Base-by-base conservation (phyloP, 371 early-diverging fungal genomes). In the Lichtheimia hyalospora region DNA sequence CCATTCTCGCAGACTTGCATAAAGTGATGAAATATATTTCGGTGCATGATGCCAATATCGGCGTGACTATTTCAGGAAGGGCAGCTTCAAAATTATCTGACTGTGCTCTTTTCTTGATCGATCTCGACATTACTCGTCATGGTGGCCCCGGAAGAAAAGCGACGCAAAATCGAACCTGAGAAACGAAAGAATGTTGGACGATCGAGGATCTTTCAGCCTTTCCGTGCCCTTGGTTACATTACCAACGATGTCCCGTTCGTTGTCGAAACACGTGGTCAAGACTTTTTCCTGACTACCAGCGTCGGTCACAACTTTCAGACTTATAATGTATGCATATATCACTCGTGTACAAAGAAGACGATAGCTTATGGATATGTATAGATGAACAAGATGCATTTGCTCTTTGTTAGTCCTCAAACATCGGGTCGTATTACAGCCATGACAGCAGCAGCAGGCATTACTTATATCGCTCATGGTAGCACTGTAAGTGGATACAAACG, bases 211-310 rank as follows among this genome's bases (percentile, higher is more conserved):
- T 95, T 87, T 66, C 86, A 85, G 50, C 94, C 94, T 40, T 95
- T 92, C 75, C 79, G 95, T 61, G 93, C 95, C 3, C 81, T 96
- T 39, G 96, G 97, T 40, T 92, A 93, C 73, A 85, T 96, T 28
- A 89, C 93, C 60, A 86, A 87, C 61, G 89, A 90, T 49, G 67
- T 89, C 21, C 90, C 95, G 14, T 85, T 93, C 70, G 77, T 83
- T 24, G 74, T 97, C 52, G 93, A 94, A 75, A 80, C 84, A 49
- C 79, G 86, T 48, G 97, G 97, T 1, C 78, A 88, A 44, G 81
- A 84, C 13, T 85, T 85, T 53, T 93, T 92, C 61, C 67, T 95
- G 48, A 94, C 95, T 3, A 88, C 94, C 12, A 84, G 89, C 27
- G 87, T 96, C 40, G 96, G 95, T 7, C 75, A 82, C 52, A 88